Percentiles rank a stretch among this genome's conserved stretches.
phyloP scores from a whole-genome alignment of 805 yeast species.

The Suhomyces xylopsoci region DNA sequence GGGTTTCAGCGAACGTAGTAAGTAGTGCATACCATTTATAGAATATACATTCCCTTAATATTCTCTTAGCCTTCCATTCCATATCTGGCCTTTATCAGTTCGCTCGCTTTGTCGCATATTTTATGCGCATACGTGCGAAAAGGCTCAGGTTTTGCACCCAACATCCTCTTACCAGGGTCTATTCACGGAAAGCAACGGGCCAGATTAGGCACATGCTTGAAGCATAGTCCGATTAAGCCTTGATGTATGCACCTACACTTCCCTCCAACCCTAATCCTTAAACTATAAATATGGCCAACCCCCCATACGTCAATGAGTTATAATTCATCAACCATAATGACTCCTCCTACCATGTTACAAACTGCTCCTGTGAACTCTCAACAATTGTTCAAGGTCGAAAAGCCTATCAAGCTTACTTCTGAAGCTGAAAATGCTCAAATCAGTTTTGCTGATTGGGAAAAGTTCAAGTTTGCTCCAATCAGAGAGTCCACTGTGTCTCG shows the following conservation, averaged over 20 bases:
- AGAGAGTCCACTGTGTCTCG: slow-evolving; percentile 77
- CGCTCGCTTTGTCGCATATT: not conserved
- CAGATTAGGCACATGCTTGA: not conserved
- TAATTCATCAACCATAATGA: slow-evolving; percentile 15
- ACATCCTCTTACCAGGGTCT: not conserved
- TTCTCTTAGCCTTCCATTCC: not conserved
- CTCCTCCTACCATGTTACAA: slow-evolving; percentile 34
- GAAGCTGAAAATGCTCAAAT: slow-evolving; percentile 23
- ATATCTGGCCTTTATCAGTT: not conserved
- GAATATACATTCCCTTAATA: not conserved
- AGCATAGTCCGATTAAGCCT: not conserved
- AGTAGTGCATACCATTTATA: slow-evolving; percentile 5
- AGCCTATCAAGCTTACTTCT: slow-evolving; percentile 13
- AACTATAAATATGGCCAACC: not conserved
- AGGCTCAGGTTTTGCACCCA: slow-evolving; percentile 1
- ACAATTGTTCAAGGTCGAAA: not conserved
- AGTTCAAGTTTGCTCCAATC: slow-evolving; percentile 66
- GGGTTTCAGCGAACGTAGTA: slow-evolving; percentile 51
- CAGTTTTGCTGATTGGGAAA: slow-evolving; percentile 59
- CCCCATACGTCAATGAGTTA: not conserved
- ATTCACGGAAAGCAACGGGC: not conserved
- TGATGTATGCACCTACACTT: not conserved
- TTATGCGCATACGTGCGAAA: not conserved
- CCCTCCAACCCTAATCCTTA: not conserved
- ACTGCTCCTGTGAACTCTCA: slow-evolving; percentile 15